phyloP scores from a whole-genome alignment of 2,329 filamentous ascomycete species.

The Ophiostoma novo-ulmi region DNA sequence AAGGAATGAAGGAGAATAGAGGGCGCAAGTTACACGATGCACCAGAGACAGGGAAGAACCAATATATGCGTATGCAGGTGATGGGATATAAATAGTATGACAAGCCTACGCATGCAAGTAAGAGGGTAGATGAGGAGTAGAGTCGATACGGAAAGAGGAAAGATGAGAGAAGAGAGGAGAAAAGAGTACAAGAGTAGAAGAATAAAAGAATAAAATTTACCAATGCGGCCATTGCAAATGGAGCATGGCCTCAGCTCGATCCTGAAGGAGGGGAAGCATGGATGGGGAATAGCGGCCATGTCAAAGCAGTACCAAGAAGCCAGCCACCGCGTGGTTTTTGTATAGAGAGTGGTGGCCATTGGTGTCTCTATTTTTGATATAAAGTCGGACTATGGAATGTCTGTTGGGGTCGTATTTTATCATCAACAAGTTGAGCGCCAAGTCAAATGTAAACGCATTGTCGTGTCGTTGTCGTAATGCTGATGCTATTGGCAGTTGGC shows the following conservation, averaged over 20 bases:
- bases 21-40: neutral
- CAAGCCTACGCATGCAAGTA: neutral
- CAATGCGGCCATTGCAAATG: neutral
- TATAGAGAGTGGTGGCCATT: too few species aligned
- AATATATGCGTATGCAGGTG: conserved; percentile 4
- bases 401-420: neutral
- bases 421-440: neutral
- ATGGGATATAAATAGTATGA: neutral
- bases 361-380: too few species aligned
- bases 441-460: neutral
- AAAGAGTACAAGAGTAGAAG: neutral
- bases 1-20: neutral
- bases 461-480: neutral
- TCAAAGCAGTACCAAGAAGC: neutral
- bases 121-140: neutral
- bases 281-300: neutral
- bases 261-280: neutral
- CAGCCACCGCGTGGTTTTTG: neutral
- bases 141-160: neutral
- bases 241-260: neutral
- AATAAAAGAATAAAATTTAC: neutral
- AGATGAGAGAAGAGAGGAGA: neutral
- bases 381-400: neutral
- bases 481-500: neutral
- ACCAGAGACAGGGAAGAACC: neutral